Evolutionary conservation across 768 basidiomycete species (phyloP).

Genomic region (Myochromella boudieri): DNA sequence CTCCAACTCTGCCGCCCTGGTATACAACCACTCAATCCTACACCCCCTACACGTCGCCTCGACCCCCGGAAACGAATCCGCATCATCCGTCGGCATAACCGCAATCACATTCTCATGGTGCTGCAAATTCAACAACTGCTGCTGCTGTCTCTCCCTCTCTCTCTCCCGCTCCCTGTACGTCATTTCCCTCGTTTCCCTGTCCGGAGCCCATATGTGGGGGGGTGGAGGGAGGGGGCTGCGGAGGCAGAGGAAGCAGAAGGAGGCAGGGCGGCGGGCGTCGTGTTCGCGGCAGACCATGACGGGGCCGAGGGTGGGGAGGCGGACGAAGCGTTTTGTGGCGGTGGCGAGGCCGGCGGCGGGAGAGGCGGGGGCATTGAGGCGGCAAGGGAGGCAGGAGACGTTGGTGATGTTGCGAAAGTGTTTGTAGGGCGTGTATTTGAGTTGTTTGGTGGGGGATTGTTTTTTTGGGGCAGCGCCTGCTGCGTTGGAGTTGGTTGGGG

Average conservation of each 20-base stretch:
- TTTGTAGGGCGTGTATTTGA: conserved; percentile 52
- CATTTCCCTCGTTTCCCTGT: too few relatives aligned
- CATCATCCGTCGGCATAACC: conserved; percentile 72
- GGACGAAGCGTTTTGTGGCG: conserved; percentile 43
- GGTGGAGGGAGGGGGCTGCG: conserved; percentile 54
- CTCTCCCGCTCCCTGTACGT: too few relatives aligned
- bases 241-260: conserved; percentile 70
- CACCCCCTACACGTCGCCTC: conserved; percentile 70
- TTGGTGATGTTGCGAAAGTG: conserved; percentile 62
- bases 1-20: conserved; percentile 45
- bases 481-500: conserved; percentile 33
- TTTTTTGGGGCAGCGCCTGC: conserved; percentile 32
- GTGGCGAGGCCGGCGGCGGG: conserved; percentile 51
- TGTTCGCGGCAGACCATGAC: conserved; percentile 66
- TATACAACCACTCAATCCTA: conserved; percentile 66
- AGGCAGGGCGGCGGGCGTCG: conserved; percentile 44
- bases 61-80: conserved; percentile 62
- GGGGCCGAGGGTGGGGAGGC: conserved; percentile 41
- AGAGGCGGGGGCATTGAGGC: conserved; percentile 62
- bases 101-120: conserved; percentile 35
- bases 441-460: too few relatives aligned
- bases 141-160: too few relatives aligned
- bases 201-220: too few relatives aligned
- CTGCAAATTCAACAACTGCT: conserved; percentile 15
- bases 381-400: conserved; percentile 64